Evolutionary conservation across 129 eudicot genomes (phyloP).

Genomic region (Tagetes erecta): DNA sequence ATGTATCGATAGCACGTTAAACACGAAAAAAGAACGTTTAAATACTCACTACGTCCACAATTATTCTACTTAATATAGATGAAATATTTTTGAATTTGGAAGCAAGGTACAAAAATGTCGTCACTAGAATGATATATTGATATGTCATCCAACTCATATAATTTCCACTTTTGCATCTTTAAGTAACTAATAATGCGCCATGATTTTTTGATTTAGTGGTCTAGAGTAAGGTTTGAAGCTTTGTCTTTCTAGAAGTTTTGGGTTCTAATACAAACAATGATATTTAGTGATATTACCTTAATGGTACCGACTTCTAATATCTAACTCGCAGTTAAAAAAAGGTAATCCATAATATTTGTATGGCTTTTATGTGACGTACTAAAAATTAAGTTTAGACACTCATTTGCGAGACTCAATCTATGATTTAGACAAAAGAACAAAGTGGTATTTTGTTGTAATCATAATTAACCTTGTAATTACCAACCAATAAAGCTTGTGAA

Average conservation of each 20-base stretch:
- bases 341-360: background rate
- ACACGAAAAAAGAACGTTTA: no score
- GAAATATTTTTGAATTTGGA: background rate
- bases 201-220: no score
- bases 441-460: slow-evolving; percentile 11
- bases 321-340: no score
- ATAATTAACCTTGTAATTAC: slow-evolving; percentile 27
- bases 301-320: no score
- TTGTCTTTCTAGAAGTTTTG: no score
- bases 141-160: background rate
- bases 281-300: no score
- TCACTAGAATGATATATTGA: no score
- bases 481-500: slow-evolving; percentile 23
- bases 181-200: background rate
- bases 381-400: background rate
- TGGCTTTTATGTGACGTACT: background rate
- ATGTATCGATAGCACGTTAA: no score
- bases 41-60: background rate
- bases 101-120: background rate
- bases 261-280: no score
- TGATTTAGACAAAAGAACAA: slow-evolving; percentile 21
- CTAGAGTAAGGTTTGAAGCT: no score
- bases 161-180: background rate
- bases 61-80: background rate
- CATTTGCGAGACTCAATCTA: background rate